Evolutionary conservation across 768 basidiomycete genomes (phyloP).

Genomic region (Auricularia sp.): DNA sequence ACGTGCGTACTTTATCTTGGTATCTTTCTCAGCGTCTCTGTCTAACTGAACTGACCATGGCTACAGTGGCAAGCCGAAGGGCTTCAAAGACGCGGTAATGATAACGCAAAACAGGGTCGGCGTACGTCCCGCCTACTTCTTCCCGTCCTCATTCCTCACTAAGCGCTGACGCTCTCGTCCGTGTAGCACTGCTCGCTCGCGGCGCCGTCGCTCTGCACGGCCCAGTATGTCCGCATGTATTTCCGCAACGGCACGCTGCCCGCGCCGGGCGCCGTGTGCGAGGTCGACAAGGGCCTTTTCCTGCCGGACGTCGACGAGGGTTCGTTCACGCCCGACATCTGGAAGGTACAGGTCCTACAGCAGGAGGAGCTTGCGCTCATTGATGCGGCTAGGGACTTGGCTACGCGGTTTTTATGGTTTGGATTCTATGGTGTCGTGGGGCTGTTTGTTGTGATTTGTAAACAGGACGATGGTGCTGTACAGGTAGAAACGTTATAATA

Average conservation of each 20-base stretch:
- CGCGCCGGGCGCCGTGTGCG: conserved; percentile 15
- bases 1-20: background rate
- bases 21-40: background rate
- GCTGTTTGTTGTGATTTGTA: no score
- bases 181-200: conserved; percentile 11
- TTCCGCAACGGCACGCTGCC: conserved; percentile 19
- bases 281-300: conserved; percentile 12
- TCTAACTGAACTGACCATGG: no score
- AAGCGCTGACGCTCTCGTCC: no score
- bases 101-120: conserved; percentile 8
- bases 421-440: no score
- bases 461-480: no score
- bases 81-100: conserved; percentile 6
- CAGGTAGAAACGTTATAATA: no score
- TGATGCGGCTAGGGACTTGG: no score
- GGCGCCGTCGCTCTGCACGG: conserved; percentile 14
- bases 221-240: conserved; percentile 15
- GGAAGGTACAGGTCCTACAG: background rate
- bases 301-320: background rate
- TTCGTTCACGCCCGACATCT: background rate
- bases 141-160: no score
- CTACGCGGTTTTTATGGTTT: no score
- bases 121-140: no score
- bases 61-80: conserved; percentile 3
- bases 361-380: background rate